A percentile compares a stretch with the other conserved stretches of the same genome.
Conservation (phyloP, 345 rosid species). For the Aquilaria sinensis region DNA sequence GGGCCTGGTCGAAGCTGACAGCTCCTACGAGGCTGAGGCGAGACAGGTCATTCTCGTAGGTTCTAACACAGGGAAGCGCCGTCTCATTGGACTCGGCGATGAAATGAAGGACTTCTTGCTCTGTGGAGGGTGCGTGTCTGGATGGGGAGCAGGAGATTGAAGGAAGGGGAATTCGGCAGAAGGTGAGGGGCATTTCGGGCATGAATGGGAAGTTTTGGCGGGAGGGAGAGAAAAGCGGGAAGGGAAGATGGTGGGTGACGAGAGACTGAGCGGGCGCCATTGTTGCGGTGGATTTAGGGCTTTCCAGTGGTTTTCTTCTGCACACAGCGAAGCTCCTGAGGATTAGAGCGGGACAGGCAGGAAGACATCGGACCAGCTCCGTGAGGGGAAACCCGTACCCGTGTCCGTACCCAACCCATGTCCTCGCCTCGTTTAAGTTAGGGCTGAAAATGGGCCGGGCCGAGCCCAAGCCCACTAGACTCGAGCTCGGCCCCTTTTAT, state of each 20-base stretch:
- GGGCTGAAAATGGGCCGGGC: too few relatives aligned
- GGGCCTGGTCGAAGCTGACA: conserved; percentile 69
- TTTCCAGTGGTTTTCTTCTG: background rate
- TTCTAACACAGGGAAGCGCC: conserved; percentile 67
- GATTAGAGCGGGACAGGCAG: too few relatives aligned
- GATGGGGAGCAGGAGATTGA: conserved; percentile 24
- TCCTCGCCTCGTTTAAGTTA: too few relatives aligned
- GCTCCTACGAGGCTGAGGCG: conserved; percentile 73
- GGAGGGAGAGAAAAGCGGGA: conserved; percentile 3
- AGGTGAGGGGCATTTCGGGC: conserved; percentile 12
- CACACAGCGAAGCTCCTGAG: too few relatives aligned
- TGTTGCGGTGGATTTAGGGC: background rate
- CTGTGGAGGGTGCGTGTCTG: conserved; percentile 27
- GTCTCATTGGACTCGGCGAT: conserved; percentile 54
- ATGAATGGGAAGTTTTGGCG: conserved; percentile 15
- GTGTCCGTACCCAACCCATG: too few relatives aligned
- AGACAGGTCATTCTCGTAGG: conserved; percentile 68
- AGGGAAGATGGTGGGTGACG: conserved; percentile 18
- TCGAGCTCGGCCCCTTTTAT: too few relatives aligned
- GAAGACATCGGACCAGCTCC: too few relatives aligned
- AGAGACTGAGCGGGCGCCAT: conserved; percentile 24
- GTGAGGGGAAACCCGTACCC: too few relatives aligned
- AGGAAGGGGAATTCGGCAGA: conserved; percentile 13
- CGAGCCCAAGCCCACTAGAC: too few relatives aligned
- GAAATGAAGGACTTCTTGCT: conserved; percentile 54